phyloP scores from a whole-genome alignment of 2,329 filamentous ascomycete genomes.

The Orbilia quercus region DNA sequence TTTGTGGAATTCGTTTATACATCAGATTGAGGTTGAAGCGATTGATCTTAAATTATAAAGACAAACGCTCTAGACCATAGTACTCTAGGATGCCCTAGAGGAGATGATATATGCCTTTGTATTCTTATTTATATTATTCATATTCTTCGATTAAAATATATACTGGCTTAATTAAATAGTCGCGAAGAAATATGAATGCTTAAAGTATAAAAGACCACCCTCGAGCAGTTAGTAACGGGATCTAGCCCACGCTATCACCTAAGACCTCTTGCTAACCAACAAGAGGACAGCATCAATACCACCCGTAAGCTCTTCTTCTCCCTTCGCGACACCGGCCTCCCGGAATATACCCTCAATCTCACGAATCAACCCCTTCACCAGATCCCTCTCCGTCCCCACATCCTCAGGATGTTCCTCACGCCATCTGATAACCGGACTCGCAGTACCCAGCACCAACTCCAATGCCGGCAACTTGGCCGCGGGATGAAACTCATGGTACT shows the following conservation, averaged over 20 bases:
- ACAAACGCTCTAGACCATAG: too few relatives aligned
- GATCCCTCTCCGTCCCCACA: constrained; percentile 64
- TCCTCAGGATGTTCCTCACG: constrained; percentile 65
- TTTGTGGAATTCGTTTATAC: not conserved
- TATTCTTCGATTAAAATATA: too few relatives aligned
- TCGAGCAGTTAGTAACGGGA: too few relatives aligned
- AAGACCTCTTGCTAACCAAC: not conserved
- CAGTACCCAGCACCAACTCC: constrained; percentile 63
- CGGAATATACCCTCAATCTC: constrained; percentile 7
- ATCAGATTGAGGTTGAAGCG: too few relatives aligned
- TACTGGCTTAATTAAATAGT: too few relatives aligned
- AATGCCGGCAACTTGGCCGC: constrained; percentile 61
- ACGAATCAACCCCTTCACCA: constrained; percentile 61
- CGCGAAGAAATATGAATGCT: too few relatives aligned
- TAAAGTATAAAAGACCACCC: too few relatives aligned
- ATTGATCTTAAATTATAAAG: too few relatives aligned
- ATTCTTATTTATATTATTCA: too few relatives aligned
- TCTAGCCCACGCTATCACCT: too few relatives aligned
- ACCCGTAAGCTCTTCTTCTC: constrained; percentile 5
- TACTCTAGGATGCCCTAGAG: too few relatives aligned
- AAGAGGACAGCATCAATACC: constrained; percentile 17
- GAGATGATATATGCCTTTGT: too few relatives aligned
- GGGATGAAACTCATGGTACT: constrained; percentile 60
- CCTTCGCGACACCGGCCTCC: not conserved
- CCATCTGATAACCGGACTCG: constrained; percentile 65